A percentile compares a stretch with the other conserved stretches of the same genome.
phyloP scores from a whole-genome alignment of 2,329 filamentous ascomycete genomes.

The Onygenales sp. region DNA sequence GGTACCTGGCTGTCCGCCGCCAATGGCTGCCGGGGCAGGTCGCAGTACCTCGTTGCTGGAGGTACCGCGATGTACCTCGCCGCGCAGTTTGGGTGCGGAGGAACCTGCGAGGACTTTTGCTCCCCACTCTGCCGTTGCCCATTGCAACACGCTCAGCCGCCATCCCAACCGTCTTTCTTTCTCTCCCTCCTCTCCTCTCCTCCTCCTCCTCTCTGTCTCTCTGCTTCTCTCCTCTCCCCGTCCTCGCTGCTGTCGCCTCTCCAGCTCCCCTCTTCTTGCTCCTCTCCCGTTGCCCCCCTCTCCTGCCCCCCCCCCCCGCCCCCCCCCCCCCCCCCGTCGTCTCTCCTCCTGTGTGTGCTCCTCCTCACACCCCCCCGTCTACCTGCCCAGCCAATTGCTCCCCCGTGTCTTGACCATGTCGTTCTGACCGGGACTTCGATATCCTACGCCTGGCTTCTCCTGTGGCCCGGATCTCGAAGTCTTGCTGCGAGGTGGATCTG shows the following conservation, averaged over 20 bases:
- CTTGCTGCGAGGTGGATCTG: not conserved
- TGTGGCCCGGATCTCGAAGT: conserved; percentile 9
- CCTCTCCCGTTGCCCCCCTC: conserved; percentile 8
- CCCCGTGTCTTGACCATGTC: conserved; percentile 3
- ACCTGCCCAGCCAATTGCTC: not conserved
- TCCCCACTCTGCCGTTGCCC: conserved; percentile 13
- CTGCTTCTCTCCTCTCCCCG: conserved; percentile 12
- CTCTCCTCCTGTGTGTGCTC: conserved; percentile 3
- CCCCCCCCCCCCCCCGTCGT: conserved; percentile 14
- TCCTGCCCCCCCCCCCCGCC: conserved; percentile 14
- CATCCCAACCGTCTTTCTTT: conserved; percentile 3
- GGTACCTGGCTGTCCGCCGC: not conserved
- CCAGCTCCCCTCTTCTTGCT: conserved; percentile 11
- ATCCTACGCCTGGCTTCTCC: conserved; percentile 1
- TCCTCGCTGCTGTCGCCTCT: conserved; percentile 16
- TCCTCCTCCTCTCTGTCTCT: conserved; percentile 4
- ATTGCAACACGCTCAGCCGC: conserved; percentile 12
- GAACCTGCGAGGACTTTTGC: not conserved
- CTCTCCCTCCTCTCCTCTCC: conserved; percentile 3
- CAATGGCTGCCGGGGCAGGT: not conserved
- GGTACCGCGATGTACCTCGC: not conserved
- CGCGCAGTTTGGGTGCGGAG: not conserved
- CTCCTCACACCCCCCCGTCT: not conserved
- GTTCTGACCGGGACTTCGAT: conserved; percentile 8
- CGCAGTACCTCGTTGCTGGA: not conserved